These are phyloP conservation scores for Fraxinus ornus DNA, from an alignment of 305 asterid species.

Conservation along the genomic window DNA sequence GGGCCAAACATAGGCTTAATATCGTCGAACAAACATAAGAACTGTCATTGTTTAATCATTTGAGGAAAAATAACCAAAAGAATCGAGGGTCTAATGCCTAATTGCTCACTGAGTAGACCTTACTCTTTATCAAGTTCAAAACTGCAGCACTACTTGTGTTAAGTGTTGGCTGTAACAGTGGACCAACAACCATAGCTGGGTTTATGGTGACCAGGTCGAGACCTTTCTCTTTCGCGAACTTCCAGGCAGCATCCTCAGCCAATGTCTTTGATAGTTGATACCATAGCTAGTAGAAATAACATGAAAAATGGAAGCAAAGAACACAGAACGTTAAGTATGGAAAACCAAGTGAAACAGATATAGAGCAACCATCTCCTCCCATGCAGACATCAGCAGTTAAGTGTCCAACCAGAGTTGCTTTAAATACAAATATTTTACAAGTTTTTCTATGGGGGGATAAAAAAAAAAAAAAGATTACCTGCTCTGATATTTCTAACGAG, in stretches of 20 bases:
- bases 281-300: conserved; percentile 33
- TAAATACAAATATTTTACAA: background rate
- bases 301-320: background rate
- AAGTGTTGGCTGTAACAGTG: conserved; percentile 41
- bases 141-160: conserved; percentile 38
- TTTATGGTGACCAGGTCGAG: conserved; percentile 41
- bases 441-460: background rate
- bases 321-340: background rate
- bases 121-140: conserved; percentile 35
- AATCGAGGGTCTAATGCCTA: background rate
- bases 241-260: conserved; percentile 52
- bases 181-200: conserved; percentile 45
- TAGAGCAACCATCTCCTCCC: background rate
- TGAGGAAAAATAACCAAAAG: background rate
- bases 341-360: background rate
- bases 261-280: conserved; percentile 39
- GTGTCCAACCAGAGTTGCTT: background rate
- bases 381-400: background rate
- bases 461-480: background rate
- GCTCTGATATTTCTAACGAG: background rate
- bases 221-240: conserved; percentile 37
- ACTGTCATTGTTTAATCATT: background rate
- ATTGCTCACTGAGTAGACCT: background rate
- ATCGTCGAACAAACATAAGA: background rate
- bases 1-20: background rate